Evolutionary conservation across 1,284 basidiomycete species (phyloP).

Genomic region (Pyrrhoderma noxium): DNA sequence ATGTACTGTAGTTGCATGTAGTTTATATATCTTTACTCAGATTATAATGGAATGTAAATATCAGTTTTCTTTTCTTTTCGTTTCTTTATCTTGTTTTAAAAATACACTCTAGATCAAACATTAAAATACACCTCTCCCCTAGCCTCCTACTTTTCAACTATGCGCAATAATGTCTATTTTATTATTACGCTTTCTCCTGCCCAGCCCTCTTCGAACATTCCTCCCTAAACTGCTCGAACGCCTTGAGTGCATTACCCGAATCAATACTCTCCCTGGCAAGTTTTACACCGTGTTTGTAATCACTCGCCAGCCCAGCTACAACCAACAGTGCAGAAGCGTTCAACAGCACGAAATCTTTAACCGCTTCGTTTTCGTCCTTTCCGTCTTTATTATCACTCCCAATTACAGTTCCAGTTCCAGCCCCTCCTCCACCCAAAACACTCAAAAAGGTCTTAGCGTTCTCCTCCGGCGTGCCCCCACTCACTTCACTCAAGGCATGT

Average conservation of each 20-base stretch:
- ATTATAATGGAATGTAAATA: no score
- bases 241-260: conserved; percentile 70
- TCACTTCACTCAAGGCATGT: conserved; percentile 67
- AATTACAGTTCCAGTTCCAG: no score
- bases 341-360: conserved; percentile 78
- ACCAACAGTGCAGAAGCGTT: conserved; percentile 81
- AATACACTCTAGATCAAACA: no score
- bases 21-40: no score
- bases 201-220: no score
- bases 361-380: conserved; percentile 47
- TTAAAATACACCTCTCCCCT: no score
- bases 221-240: conserved; percentile 51
- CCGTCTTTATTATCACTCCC: conserved; percentile 25
- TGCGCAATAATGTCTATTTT: no score
- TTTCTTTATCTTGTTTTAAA: no score
- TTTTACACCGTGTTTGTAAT: conserved; percentile 66
- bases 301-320: conserved; percentile 64
- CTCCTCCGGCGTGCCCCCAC: conserved; percentile 62
- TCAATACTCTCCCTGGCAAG: conserved; percentile 69
- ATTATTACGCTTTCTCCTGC: no score
- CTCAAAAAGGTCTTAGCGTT: conserved; percentile 64
- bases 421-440: conserved; percentile 48
- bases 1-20: no score
- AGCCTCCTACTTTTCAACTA: no score
- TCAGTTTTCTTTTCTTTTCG: no score